phyloP scores from a whole-genome alignment of 768 basidiomycete species.

The Tricholoma saponaceum region DNA sequence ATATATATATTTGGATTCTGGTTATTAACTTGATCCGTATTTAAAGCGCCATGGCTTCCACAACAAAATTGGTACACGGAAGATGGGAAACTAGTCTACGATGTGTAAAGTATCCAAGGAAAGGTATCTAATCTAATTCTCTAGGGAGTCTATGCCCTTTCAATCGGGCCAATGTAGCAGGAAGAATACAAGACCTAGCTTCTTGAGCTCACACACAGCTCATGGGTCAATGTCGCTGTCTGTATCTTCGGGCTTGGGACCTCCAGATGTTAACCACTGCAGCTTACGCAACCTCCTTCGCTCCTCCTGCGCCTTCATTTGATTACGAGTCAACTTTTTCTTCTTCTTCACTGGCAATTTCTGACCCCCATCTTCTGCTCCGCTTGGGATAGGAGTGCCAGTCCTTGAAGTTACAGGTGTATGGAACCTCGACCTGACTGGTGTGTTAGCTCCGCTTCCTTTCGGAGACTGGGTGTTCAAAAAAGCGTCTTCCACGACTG shows the following conservation, averaged over 20 bases:
- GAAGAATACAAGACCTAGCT: not conserved
- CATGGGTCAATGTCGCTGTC: constrained; percentile 48
- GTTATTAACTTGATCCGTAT: too few species aligned
- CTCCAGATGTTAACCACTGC: constrained; percentile 79
- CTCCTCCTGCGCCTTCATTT: constrained; percentile 86
- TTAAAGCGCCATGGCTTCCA: too few species aligned
- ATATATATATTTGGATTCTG: too few species aligned
- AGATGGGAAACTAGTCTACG: not conserved
- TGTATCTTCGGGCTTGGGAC: constrained; percentile 79
- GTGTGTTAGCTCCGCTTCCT: constrained; percentile 71
- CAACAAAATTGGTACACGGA: not conserved
- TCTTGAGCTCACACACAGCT: not conserved
- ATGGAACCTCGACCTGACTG: constrained; percentile 62
- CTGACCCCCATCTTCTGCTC: constrained; percentile 52
- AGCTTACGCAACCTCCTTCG: constrained; percentile 76
- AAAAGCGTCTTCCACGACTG: constrained; percentile 82
- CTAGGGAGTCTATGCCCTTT: not conserved
- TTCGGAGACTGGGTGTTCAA: constrained; percentile 64
- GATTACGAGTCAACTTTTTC: constrained; percentile 89
- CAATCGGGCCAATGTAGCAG: not conserved
- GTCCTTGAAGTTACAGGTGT: constrained; percentile 67
- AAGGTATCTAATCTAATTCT: not conserved
- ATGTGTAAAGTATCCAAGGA: not conserved
- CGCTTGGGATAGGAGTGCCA: constrained; percentile 77
- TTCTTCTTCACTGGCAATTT: constrained; percentile 62